Evolutionary conservation across 352 stramenopile species (phyloP).

Genomic region (Globisporangium nunn): DNA sequence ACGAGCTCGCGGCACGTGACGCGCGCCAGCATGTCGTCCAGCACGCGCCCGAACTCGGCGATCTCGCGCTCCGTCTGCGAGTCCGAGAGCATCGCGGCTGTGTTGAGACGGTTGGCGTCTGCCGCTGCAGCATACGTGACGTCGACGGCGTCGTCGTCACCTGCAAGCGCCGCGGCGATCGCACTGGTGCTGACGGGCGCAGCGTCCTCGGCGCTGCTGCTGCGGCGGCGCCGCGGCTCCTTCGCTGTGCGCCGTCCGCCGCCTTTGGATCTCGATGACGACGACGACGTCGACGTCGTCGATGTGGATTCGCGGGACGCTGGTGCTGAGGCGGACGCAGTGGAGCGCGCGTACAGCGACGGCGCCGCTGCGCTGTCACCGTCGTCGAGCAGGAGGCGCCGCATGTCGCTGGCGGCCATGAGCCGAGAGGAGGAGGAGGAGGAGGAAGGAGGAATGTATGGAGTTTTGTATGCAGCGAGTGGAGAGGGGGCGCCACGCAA

Average conservation of each 20-base stretch:
- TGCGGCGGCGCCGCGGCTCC: not conserved
- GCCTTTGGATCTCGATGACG: not conserved
- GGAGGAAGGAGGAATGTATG: not conserved
- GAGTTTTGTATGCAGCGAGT: not conserved
- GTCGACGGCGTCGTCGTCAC: not conserved
- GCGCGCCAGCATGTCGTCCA: constrained; percentile 66
- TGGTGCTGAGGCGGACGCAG: not conserved
- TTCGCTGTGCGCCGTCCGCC: not conserved
- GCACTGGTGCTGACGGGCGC: not conserved
- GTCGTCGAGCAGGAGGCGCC: constrained; percentile 10
- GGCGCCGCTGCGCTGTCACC: constrained; percentile 3
- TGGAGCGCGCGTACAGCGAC: constrained; percentile 4
- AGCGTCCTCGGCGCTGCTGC: constrained; percentile 4
- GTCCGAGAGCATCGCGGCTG: constrained; percentile 38
- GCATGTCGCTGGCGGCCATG: constrained; percentile 8
- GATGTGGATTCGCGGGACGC: not conserved
- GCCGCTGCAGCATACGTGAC: not conserved
- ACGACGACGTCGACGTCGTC: not conserved
- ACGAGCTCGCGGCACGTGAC: constrained; percentile 73
- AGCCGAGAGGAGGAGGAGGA: not conserved
- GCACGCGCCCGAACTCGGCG: constrained; percentile 55
- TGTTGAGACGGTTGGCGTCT: constrained; percentile 8
- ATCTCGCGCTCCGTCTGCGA: constrained; percentile 71
- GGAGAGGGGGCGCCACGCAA: too few relatives aligned
- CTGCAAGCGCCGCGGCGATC: constrained; percentile 6